Base-by-base conservation (phyloP, 768 basidiomycete species). In the Pleurotus giganteus region DNA sequence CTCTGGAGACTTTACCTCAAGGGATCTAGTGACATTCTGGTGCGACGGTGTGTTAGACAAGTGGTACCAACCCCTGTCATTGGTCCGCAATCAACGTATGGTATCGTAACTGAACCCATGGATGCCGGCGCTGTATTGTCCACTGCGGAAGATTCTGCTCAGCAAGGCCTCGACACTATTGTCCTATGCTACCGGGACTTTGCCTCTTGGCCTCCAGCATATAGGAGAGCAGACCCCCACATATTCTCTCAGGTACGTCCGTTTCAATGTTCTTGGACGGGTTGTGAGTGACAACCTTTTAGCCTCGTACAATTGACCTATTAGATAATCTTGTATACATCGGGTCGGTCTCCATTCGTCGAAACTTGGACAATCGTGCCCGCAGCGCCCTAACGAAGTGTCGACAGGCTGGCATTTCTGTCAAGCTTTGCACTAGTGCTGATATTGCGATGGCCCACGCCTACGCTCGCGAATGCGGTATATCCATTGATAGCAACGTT, bases 101-200 rank as follows among this genome's bases (percentile, higher is more conserved):
- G n/a, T n/a, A n/a, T n/a, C n/a, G n/a, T n/a, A n/a, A n/a, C n/a
- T n/a, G n/a, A n/a, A n/a, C n/a, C n/a, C n/a, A n/a, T n/a, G n/a
- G n/a, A n/a, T n/a, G n/a, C n/a, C n/a, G n/a, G n/a, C n/a, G n/a
- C n/a, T n/a, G n/a, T n/a, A n/a, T n/a, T n/a, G 39, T 17, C 6
- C 24, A 89, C 89, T 12, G 90, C 88, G 70, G 86, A 87, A 60
- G 88, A 89, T 68, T 91, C 91, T 67, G 88, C 89, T 59, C 86
- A 86, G 62, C 88, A 91, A 70, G 83, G 80, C 9, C 78, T 89
- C 23, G 81, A 88, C 45, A 89, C 89, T 5, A 84, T 91, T 60
- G 86, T 86, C 0, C 65, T 89, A 49, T 90, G 88, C 66, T 90
- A 90, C 62, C 79, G 81, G 44, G 89, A 91, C 64, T 84, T 89